Evolutionary conservation across 345 rosid species (phyloP).

Genomic region (Salix suchowensis): DNA sequence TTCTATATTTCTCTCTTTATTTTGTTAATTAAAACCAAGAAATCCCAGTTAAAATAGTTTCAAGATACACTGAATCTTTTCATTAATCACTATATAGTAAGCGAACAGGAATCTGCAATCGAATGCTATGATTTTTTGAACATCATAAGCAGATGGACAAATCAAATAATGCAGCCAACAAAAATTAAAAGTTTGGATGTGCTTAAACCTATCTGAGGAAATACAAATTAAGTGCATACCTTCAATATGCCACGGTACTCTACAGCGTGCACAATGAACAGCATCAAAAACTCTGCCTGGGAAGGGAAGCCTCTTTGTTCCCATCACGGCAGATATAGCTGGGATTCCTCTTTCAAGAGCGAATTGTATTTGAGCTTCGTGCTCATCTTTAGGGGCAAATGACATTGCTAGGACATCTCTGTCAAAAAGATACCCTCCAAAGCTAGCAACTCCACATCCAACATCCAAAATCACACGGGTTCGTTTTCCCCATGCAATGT

Average conservation of each 20-base stretch:
- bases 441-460: slow-evolving; percentile 99
- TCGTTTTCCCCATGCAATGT: slow-evolving; percentile 75
- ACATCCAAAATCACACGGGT: slow-evolving; percentile 88
- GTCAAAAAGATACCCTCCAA: slow-evolving; percentile 93
- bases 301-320: slow-evolving; percentile 88
- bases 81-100: too few relatives aligned
- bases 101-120: too few relatives aligned
- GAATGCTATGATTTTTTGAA: too few relatives aligned
- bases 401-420: slow-evolving; percentile 86
- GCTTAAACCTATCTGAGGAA: background rate
- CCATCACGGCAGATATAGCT: slow-evolving; percentile 97
- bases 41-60: background rate
- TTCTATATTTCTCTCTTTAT: background rate
- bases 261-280: slow-evolving; percentile 96
- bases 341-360: slow-evolving; percentile 99
- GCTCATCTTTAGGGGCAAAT: slow-evolving; percentile 98
- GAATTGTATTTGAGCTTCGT: slow-evolving; percentile 96
- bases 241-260: slow-evolving; percentile 99
- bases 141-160: background rate
- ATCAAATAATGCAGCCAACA: background rate
- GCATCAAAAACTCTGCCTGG: slow-evolving; percentile 86
- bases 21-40: background rate
- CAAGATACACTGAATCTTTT: too few relatives aligned
- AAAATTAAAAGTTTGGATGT: background rate
- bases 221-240: slow-evolving; percentile 36